These are phyloP conservation scores for Colletotrichum ledebouriae DNA, from an alignment of 2,329 filamentous ascomycete species.

Conservation along the genomic window DNA sequence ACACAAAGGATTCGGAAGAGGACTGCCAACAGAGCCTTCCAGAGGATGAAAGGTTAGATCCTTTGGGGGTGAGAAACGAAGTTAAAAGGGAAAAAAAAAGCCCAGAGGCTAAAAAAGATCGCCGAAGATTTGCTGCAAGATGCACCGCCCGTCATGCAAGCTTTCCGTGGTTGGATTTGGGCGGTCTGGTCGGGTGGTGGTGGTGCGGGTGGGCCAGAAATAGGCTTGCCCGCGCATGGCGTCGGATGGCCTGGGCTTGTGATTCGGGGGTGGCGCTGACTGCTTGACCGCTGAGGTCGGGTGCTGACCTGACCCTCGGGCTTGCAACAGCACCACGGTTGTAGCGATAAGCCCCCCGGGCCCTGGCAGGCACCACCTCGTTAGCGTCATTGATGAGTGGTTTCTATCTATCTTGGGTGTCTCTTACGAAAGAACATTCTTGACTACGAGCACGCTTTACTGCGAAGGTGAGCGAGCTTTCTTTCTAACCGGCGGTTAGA, in stretches of 20 bases:
- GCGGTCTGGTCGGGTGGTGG: background rate
- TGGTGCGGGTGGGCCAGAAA: conserved; percentile 2
- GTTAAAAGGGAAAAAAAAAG: background rate
- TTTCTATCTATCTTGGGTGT: background rate
- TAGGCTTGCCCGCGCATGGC: conserved; percentile 19
- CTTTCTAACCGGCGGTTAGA: background rate
- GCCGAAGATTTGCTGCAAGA: conserved; percentile 31
- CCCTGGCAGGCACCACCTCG: background rate
- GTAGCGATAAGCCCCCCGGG: conserved; percentile 29
- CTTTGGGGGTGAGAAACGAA: too few species aligned
- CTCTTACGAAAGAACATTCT: background rate
- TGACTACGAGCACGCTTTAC: too few species aligned
- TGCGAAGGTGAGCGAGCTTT: too few species aligned
- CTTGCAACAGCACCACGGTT: background rate
- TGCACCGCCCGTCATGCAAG: conserved; percentile 19
- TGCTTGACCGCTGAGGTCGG: background rate
- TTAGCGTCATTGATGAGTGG: conserved; percentile 12
- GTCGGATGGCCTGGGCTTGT: conserved; percentile 28
- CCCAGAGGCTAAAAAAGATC: conserved; percentile 23
- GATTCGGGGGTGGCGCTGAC: conserved; percentile 29
- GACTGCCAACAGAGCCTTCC: conserved; percentile 9
- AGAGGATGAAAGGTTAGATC: background rate
- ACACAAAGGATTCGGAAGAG: background rate
- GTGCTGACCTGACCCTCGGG: too few species aligned
- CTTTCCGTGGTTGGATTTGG: conserved; percentile 19